Conservation (phyloP, 2,329 filamentous ascomycete species). For the Ophiostoma perfectum region DNA sequence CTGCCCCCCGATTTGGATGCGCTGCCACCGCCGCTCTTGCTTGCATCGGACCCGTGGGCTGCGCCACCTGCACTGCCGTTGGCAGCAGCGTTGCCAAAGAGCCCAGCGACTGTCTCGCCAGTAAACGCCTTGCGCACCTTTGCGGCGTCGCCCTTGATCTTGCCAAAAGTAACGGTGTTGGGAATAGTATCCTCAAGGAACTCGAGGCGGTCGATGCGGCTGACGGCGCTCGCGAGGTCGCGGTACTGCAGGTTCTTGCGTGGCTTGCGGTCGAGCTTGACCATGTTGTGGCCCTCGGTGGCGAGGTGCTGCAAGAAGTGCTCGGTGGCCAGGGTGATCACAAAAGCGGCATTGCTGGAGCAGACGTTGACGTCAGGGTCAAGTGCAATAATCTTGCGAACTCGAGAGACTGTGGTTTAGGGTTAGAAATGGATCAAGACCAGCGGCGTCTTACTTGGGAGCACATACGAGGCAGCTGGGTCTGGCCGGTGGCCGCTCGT, state of each 20-base stretch:
- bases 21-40: not conserved
- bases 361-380: slow-evolving; percentile 82
- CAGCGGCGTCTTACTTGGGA: not conserved
- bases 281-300: slow-evolving; percentile 76
- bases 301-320: slow-evolving; percentile 93
- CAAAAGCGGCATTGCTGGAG: slow-evolving; percentile 90
- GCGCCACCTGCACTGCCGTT: not conserved
- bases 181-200: slow-evolving; percentile 90
- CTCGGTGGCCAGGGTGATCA: slow-evolving; percentile 89
- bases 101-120: not conserved
- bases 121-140: slow-evolving; percentile 4
- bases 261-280: slow-evolving; percentile 86
- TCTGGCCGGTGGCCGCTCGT: slow-evolving; percentile 77
- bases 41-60: not conserved
- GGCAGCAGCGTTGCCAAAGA: not conserved
- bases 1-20: not conserved
- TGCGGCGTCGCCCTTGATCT: slow-evolving; percentile 61
- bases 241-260: slow-evolving; percentile 93
- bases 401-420: slow-evolving; percentile 65
- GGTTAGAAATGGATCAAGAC: not conserved
- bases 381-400: slow-evolving; percentile 89
- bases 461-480: slow-evolving; percentile 74
- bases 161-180: slow-evolving; percentile 73
- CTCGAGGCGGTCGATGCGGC: slow-evolving; percentile 86
- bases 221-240: slow-evolving; percentile 81